Base-by-base conservation (phyloP, 257 asterid genomes). In the Coffea canephora region DNA sequence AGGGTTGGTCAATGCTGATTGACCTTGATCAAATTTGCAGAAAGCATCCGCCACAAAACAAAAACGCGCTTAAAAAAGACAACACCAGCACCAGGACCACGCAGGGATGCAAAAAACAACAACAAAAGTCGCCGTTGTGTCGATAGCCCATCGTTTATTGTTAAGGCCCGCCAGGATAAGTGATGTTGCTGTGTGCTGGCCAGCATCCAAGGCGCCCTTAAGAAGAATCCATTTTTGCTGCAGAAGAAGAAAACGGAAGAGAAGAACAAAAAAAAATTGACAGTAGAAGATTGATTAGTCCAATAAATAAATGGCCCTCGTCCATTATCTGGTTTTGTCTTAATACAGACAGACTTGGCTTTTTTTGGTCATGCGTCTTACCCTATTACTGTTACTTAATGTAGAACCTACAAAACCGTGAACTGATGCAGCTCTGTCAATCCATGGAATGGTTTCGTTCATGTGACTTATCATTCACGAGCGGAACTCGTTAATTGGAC, bases 1-100 rank as follows among this genome's bases (percentile, higher is more conserved):
- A 43, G 50, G 31, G 78, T 69, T 0, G 92, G 90, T 89, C 96
- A 88, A 86, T 77, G 82, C 55, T 16, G n/a, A 74, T 84, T 88
- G 89, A 82, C 89, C 66, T 73, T 67, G 71, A 67, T 67, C 48
- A 67, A 67, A 5, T 0, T 67, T 66, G 14, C 21, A 31, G 21
- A 66, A 66, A 66, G 45, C 36, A 75, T 34, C n/a, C n/a, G 39
- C 34, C 12, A 48, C 59, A 43, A 8, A 19, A 48, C 7, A 4
- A 31, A 31, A 31, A 31, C 31, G 1, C 31, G 31, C 9, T 19
- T 16, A n/a, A 23, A 41, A 69, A 18, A 13, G n/a, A 50, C 36
- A 14, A 73, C 55, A 52, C 27, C 27, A 50, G 31, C 12, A 59
- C 11, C 5, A 34, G n/a, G 13, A 19, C 43, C 43, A 39, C 4